A percentile compares a stretch with the other conserved stretches of the same genome.
Evolutionary conservation across 495 filamentous ascomycete genomes (phyloP).

Genomic region (Cercophora scortea): DNA sequence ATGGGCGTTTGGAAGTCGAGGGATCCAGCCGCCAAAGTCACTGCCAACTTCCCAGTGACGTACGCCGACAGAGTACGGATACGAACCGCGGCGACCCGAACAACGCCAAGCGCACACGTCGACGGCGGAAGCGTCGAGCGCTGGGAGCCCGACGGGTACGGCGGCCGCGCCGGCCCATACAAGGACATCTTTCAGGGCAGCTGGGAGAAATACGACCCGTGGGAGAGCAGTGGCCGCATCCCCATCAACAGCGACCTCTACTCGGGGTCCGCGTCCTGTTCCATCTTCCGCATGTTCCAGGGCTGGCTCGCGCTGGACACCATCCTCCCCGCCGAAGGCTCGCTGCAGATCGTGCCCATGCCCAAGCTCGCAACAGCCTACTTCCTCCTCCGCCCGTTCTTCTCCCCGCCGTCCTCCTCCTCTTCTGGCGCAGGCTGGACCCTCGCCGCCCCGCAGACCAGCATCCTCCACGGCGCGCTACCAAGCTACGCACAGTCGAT

Average conservation of each 20-base stretch:
- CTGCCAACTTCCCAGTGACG: constrained; percentile 50
- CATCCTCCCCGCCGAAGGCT: constrained; percentile 55
- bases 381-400: constrained; percentile 79
- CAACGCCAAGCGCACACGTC: constrained; percentile 41
- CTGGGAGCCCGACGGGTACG: constrained; percentile 83
- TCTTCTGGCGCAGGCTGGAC: constrained; percentile 16
- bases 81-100: constrained; percentile 16
- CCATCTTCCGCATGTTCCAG: constrained; percentile 82
- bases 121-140: constrained; percentile 80
- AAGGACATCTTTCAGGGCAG: constrained; percentile 58
- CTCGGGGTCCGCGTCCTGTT: constrained; percentile 72
- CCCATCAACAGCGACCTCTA: constrained; percentile 69
- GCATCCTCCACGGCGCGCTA: constrained; percentile 66
- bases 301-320: constrained; percentile 71
- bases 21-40: constrained; percentile 54
- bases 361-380: constrained; percentile 72
- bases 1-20: constrained; percentile 70
- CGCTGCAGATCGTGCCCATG: constrained; percentile 68
- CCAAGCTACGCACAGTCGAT: constrained; percentile 71
- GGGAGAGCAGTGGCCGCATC: constrained; percentile 65
- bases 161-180: constrained; percentile 59
- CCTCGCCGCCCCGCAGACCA: constrained; percentile 32
- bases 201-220: constrained; percentile 81
- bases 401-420: constrained; percentile 38
- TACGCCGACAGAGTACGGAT: constrained; percentile 80